Conservation (phyloP, 2,329 filamentous ascomycete genomes). For the Plenodomus lindquistii region DNA sequence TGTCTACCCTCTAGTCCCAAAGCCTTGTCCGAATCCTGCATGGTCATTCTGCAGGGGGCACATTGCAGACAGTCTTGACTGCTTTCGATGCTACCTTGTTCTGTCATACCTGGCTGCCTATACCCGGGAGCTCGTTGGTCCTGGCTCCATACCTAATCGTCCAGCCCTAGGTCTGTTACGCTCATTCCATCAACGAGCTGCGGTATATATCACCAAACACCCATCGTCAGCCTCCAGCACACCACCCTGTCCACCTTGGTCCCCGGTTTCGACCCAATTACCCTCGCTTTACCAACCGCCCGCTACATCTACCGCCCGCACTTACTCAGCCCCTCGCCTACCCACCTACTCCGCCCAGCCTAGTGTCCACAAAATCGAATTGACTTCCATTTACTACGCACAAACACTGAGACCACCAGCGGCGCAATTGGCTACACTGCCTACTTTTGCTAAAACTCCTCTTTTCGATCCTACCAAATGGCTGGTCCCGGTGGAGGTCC, state of each 20-base stretch:
- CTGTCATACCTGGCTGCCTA: conserved; percentile 29
- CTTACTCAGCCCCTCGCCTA: conserved; percentile 39
- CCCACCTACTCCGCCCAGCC: conserved; percentile 17
- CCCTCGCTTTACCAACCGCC: conserved; percentile 37
- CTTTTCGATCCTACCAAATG: conserved; percentile 57
- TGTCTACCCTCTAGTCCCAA: conserved; percentile 32
- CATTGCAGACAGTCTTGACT: conserved; percentile 39
- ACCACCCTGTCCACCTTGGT: conserved; percentile 30
- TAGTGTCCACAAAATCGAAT: conserved; percentile 10
- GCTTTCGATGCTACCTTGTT: conserved; percentile 40
- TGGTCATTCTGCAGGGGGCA: conserved; percentile 41
- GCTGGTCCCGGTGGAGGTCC: conserved; percentile 93
- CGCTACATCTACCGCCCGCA: conserved; percentile 38
- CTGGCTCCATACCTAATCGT: conserved; percentile 30
- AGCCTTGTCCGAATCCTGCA: conserved; percentile 44
- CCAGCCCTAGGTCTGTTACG: conserved; percentile 39
- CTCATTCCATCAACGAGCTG: conserved; percentile 31
- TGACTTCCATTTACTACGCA: conserved; percentile 13
- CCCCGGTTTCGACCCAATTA: conserved; percentile 39
- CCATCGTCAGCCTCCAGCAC: conserved; percentile 34
- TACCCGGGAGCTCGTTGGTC: conserved; percentile 25
- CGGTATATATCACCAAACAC: conserved; percentile 44
- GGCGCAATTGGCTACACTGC: conserved; percentile 14
- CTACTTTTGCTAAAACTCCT: conserved; percentile 18
- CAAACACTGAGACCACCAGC: conserved; percentile 16